Evolutionary conservation across 306 rosid species (phyloP), one percentile per base, ranked within the genome.

Genomic region (Vigna nakashimae): DNA sequence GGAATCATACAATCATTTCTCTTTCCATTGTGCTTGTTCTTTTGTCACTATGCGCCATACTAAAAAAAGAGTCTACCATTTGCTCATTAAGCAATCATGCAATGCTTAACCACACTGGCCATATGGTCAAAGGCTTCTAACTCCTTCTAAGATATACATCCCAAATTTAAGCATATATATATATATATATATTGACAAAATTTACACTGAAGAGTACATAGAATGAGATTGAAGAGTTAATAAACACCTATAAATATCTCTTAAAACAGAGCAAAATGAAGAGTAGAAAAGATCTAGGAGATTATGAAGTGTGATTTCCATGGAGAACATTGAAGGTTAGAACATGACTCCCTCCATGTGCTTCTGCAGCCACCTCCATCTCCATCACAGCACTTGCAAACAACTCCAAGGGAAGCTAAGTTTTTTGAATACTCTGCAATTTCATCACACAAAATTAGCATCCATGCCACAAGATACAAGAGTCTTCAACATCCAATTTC

Each of bases 301-400:
- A 53, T 1, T 58, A 63, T 51, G 63, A 55, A 60, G 56, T 76
- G 73, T 26, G 74, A 74, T 77, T 88, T 88, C 91, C 91, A 88
- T 45, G 89, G 89, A 20, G 56, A 78, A 77, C 91, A 88, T 80
- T 76, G 75, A 30, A 86, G 43, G 11, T 88, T 81, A 68, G 86
- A 70, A 34, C 91, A 88, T 73, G 91, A 75, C 20, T 60, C 66
- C 26, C 64, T 65, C 91, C 91, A 84, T 52, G 82, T 86, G 34
- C 64, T 78, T 82, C 67, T 76, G 69, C 91, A 88, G 4, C 69
- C 86, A 34, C 89, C 89, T 4, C 43, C 85, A 49, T 63, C 40
- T 15, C 89, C 89, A 65, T 85, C 91, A 76, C 91, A 86, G 49
- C 91, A 88, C 83, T 88, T 76, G 82, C 91, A 88, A 73, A 85